A percentile compares a stretch with the other conserved stretches of the same genome.
Conservation (phyloP, 148 eudicot genomes). For the Rhododendron ferrugineum region DNA sequence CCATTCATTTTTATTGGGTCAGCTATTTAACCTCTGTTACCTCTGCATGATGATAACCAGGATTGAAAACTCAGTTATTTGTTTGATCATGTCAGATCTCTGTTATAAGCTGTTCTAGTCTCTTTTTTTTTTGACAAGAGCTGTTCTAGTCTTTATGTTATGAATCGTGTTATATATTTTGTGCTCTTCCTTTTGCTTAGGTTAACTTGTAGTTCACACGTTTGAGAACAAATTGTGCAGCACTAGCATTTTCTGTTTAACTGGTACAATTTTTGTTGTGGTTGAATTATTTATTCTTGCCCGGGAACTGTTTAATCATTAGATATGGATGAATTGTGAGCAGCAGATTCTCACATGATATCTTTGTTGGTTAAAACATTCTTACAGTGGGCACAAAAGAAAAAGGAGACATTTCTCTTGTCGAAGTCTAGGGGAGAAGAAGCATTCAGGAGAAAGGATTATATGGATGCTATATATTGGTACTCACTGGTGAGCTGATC, state of each 20-base stretch:
- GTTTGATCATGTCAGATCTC: not conserved
- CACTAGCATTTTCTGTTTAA: not conserved
- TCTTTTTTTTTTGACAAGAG: too few relatives aligned
- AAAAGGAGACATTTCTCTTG: not conserved
- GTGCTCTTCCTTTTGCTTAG: not conserved
- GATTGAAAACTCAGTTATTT: not conserved
- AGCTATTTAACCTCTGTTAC: not conserved
- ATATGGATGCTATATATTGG: slow-evolving; percentile 19
- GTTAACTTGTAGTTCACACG: not conserved
- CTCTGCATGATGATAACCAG: not conserved
- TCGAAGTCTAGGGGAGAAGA: slow-evolving; percentile 17
- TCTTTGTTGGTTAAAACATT: not conserved
- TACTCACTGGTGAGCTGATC: slow-evolving; percentile 13
- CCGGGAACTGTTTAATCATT: not conserved
- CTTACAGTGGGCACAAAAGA: slow-evolving; percentile 9
- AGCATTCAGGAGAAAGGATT: slow-evolving; percentile 22
- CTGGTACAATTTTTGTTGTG: not conserved
- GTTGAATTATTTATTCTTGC: not conserved
- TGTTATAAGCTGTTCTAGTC: not conserved
- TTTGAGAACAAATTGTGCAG: not conserved
- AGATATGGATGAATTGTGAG: not conserved
- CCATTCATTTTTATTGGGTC: not conserved
- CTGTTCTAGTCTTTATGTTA: not conserved
- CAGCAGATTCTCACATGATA: not conserved
- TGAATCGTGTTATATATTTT: not conserved